phyloP scores from a whole-genome alignment of 1,284 basidiomycete genomes.

The Uromyces viciae-fabae region DNA sequence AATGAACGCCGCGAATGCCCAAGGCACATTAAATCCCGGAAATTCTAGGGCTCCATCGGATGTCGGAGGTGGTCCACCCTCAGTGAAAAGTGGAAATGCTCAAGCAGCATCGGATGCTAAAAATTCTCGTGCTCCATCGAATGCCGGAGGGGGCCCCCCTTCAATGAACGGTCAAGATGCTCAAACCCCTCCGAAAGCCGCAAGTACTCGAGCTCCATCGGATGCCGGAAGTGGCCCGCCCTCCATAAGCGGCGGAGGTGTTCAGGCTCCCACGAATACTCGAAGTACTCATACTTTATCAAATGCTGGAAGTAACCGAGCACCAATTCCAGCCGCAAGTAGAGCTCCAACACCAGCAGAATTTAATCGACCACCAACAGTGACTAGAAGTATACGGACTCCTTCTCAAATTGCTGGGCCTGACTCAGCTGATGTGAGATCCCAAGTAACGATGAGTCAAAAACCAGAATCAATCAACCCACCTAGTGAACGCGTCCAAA shows the following conservation, averaged over 20 bases:
- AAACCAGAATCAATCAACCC: neutral
- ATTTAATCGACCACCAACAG: neutral
- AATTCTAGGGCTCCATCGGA: conserved; percentile 3
- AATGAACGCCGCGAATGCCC: neutral
- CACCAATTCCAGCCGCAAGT: neutral
- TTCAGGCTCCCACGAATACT: neutral
- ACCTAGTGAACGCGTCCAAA: neutral
- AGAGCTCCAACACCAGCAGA: neutral
- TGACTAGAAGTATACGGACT: neutral
- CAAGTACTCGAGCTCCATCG: neutral
- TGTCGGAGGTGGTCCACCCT: neutral
- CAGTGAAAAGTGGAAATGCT: neutral
- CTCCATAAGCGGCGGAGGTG: neutral
- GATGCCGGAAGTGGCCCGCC: neutral
- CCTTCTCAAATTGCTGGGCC: neutral
- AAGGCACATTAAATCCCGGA: neutral
- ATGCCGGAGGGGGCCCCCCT: neutral
- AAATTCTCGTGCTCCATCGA: neutral
- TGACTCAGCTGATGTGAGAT: neutral
- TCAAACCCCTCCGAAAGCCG: neutral
- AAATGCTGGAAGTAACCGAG: neutral
- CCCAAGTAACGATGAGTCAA: neutral
- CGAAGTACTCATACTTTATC: neutral
- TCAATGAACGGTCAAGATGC: neutral
- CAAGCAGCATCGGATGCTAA: neutral